Percentiles rank a stretch among this genome's conserved stretches.
These are phyloP conservation scores for Hortaea werneckii DNA, from an alignment of 2,329 filamentous ascomycete genomes.

Conservation along the genomic window DNA sequence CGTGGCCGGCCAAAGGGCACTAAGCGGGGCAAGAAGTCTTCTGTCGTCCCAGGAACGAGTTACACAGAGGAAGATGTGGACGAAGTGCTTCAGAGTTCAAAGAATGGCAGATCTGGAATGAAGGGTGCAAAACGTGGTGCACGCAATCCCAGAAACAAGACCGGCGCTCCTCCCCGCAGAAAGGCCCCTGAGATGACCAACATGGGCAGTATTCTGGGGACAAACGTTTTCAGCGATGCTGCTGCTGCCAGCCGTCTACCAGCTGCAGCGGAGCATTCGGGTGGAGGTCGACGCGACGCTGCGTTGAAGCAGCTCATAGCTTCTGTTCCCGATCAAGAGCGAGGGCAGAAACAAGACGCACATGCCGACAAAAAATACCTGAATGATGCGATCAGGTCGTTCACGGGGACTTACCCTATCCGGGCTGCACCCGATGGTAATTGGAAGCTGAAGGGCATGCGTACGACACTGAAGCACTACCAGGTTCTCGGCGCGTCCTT, in stretches of 20 bases:
- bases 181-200: conserved; percentile 7
- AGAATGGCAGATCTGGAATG: conserved; percentile 1
- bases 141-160: conserved; percentile 6
- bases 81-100: conserved; percentile 4
- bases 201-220: conserved; percentile 8
- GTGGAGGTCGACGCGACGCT: conserved; percentile 18
- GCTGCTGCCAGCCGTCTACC: conserved; percentile 8
- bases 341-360: conserved; percentile 6
- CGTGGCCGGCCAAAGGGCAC: conserved; percentile 1
- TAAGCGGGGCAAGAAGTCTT: neutral
- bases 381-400: conserved; percentile 30
- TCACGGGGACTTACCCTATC: conserved; percentile 28
- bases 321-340: conserved; percentile 5
- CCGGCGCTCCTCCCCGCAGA: neutral
- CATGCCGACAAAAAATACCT: conserved; percentile 29
- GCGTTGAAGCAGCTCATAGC: conserved; percentile 33
- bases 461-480: conserved; percentile 34
- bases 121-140: conserved; percentile 1
- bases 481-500: conserved; percentile 45
- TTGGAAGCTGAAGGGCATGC: conserved; percentile 37
- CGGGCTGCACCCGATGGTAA: conserved; percentile 17
- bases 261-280: conserved; percentile 10
- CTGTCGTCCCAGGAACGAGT: neutral
- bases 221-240: conserved; percentile 16
- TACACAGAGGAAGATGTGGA: conserved; percentile 4